Conservation (phyloP, 352 stramenopile species). For the Globisporangium okanoganense region DNA sequence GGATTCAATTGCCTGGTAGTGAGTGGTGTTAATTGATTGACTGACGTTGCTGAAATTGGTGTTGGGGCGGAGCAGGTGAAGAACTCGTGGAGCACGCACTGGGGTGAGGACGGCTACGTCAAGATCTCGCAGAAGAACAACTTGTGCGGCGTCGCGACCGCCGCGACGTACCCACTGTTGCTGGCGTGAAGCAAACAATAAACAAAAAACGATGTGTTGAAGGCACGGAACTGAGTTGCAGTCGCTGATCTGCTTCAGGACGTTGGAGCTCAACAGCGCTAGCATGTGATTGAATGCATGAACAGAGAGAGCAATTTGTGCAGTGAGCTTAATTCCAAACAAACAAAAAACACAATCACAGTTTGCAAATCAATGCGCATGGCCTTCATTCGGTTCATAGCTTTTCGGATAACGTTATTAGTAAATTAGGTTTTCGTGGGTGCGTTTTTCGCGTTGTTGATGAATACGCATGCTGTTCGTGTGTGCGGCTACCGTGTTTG, state of each 20-base stretch:
- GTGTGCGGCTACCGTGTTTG: not conserved
- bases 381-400: not conserved
- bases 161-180: conserved; percentile 77
- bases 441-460: not conserved
- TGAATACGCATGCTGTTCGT: not conserved
- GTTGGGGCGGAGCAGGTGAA: conserved; percentile 43
- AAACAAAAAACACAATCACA: not conserved
- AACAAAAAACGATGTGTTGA: not conserved
- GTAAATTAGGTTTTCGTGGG: not conserved
- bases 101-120: conserved; percentile 92
- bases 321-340: not conserved
- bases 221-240: not conserved
- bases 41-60: not conserved
- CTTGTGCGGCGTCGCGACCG: conserved; percentile 93
- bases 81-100: conserved; percentile 94
- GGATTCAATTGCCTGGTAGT: not conserved
- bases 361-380: not conserved
- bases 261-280: not conserved
- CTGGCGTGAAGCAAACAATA: conserved; percentile 25
- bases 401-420: not conserved
- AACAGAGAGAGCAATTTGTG: not conserved
- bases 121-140: conserved; percentile 93
- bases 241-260: too few relatives aligned
- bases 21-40: not conserved
- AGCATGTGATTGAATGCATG: not conserved